Percentiles rank a stretch among this genome's conserved stretches.
Conservation (phyloP, 768 basidiomycete species). For the Favolaschia claudopus region DNA sequence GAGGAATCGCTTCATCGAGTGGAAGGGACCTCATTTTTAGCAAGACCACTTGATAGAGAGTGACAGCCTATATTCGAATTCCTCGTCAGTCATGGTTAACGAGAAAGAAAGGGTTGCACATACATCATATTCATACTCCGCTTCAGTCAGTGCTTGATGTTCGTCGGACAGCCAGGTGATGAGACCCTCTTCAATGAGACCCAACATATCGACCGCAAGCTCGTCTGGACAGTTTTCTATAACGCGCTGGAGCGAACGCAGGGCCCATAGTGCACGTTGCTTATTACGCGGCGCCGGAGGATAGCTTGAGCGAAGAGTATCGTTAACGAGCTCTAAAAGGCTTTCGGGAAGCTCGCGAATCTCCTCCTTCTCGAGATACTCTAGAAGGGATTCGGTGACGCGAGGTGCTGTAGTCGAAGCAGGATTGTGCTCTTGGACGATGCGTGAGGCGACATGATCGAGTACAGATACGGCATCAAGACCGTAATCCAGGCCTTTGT, state of each 20-base stretch:
- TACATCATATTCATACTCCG: constrained; percentile 69
- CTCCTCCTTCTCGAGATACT: constrained; percentile 58
- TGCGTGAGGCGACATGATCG: constrained; percentile 58
- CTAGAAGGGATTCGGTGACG: constrained; percentile 68
- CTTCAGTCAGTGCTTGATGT: constrained; percentile 51
- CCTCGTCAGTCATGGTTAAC: constrained; percentile 1
- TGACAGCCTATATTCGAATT: constrained; percentile 63
- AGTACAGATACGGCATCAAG: constrained; percentile 60
- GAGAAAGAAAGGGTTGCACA: constrained; percentile 28
- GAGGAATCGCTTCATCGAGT: constrained; percentile 46
- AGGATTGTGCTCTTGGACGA: constrained; percentile 50
- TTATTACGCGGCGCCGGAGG: constrained; percentile 66
- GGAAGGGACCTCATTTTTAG: constrained; percentile 59
- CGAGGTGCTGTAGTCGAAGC: constrained; percentile 54
- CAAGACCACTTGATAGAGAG: constrained; percentile 68
- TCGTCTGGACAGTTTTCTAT: constrained; percentile 65
- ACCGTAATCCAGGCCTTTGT: constrained; percentile 68
- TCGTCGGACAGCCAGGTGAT: constrained; percentile 73
- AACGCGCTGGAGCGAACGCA: constrained; percentile 59
- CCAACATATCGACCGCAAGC: constrained; percentile 53
- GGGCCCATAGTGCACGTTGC: constrained; percentile 67
- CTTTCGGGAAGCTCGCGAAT: constrained; percentile 59
- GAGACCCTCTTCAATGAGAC: constrained; percentile 60
- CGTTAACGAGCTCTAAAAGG: constrained; percentile 67
- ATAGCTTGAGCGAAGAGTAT: constrained; percentile 67